Base-by-base conservation (phyloP, 352 stramenopile species). In the Pythium coloratum region DNA sequence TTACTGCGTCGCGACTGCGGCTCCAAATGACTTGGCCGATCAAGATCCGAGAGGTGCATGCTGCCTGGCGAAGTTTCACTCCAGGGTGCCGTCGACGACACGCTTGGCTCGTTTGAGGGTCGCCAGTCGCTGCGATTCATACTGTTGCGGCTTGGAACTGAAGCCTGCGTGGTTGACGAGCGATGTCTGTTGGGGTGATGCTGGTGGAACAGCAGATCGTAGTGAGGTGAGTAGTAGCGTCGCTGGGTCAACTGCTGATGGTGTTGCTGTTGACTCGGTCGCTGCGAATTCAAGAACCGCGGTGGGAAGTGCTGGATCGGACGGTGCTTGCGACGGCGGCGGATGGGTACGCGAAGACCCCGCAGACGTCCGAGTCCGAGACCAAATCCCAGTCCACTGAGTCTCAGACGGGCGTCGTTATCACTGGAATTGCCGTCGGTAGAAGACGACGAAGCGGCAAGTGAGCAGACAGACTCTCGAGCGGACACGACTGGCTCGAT, bases 401-500 rank as follows among this genome's bases (percentile, higher is more conserved):
- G 16, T 6, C 40, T 12, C 40, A 33, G 42, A 24, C 51, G 16
- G 20, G 40, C 42, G 26, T 46, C 50, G 46, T 46, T 36, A 26
- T 42, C 30, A 34, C 46, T 57, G 7, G 59, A 57, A 16, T 57
- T 34, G 57, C 28, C 28, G 47, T 64, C 59, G n/a, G 59, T 57
- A 46, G 46, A 64, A 36, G 33, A 36, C 20, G 47, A 56, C 12
- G 59, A 64, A 55, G 33, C 10, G 6, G 47, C 20, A 12, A 28
- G 34, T 10, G 44, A 20, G 57, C 47, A 50, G 50, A 50, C 58
- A 14, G 50, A 66, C 18, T 16, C 28, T 7, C 53, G 62, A 57
- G 53, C 30, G 3, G 62, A 62, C 42, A 55, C 54, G 18, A 62
- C 62, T 55, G 62, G 53, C 62, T 67, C 62, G 30, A 67, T 67